Percentiles rank a stretch among this genome's conserved stretches.
Conservation (phyloP, 257 asterid species). For the Solanum verrucosum region DNA sequence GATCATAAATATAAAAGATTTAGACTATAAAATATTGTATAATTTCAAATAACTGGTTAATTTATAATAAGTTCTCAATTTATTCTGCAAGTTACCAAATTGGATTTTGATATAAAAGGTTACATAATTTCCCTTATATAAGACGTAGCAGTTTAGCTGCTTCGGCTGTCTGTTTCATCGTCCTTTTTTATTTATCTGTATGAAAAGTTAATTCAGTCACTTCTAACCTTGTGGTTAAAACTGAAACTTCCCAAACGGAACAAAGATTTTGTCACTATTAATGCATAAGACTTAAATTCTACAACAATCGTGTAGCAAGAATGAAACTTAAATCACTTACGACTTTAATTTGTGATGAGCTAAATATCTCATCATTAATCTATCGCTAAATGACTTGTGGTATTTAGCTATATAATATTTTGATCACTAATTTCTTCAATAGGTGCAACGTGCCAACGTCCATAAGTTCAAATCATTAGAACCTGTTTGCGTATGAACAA, state of each 20-base stretch:
- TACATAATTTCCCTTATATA: too few species aligned
- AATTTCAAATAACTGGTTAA: neutral
- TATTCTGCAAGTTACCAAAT: neutral
- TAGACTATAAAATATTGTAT: neutral
- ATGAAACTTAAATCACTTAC: neutral
- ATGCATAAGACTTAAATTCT: neutral
- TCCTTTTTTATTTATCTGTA: too few species aligned
- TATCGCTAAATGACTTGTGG: neutral
- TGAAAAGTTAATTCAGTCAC: too few species aligned
- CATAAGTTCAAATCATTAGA: neutral
- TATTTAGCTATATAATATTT: neutral
- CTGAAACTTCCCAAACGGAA: neutral
- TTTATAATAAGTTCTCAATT: neutral
- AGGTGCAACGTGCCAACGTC: neutral
- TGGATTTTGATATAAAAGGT: neutral
- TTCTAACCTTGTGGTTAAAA: too few species aligned
- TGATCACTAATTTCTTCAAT: neutral
- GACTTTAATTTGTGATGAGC: neutral
- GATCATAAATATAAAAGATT: neutral
- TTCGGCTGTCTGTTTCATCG: too few species aligned
- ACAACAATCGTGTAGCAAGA: neutral
- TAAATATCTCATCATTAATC: too few species aligned
- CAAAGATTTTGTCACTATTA: neutral
- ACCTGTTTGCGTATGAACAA: neutral
- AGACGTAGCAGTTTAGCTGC: too few species aligned